Conservation (phyloP, 2,329 filamentous ascomycete species). For the Teratosphaeria nubilosa region DNA sequence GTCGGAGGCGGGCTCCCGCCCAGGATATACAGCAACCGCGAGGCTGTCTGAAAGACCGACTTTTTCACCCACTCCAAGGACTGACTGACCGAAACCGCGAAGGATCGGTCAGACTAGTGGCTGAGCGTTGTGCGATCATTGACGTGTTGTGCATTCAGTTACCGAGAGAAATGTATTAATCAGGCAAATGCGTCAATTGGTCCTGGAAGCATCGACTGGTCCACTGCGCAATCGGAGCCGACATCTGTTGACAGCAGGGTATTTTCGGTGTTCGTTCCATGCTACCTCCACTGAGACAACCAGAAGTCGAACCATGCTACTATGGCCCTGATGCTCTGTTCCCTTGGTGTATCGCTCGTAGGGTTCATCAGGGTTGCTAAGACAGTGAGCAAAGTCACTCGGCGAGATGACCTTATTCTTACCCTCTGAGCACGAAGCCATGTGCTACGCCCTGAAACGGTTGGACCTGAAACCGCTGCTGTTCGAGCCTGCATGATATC, state of each 20-base stretch:
- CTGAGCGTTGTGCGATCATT: not conserved
- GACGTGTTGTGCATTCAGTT: not conserved
- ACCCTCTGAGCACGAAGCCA: constrained; percentile 27
- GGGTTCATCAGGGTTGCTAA: not conserved
- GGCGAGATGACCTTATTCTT: not conserved
- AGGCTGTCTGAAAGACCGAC: no score
- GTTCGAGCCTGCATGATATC: constrained; percentile 33
- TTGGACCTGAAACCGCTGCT: constrained; percentile 27
- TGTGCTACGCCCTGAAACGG: constrained; percentile 26
- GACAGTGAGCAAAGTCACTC: not conserved
- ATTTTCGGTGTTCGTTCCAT: not conserved
- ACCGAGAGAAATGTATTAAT: not conserved
- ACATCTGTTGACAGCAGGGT: not conserved
- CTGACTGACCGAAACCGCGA: no score
- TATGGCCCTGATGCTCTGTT: constrained; percentile 21
- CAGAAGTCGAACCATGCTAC: constrained; percentile 12
- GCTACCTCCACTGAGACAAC: constrained; percentile 1
- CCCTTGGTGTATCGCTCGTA: constrained; percentile 14
- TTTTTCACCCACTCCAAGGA: no score
- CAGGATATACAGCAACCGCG: no score
- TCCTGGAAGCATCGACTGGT: not conserved
- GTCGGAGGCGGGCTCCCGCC: no score
- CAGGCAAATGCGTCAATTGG: not conserved
- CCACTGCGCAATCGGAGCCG: no score
- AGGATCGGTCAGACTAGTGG: not conserved